These are phyloP conservation scores for Tricholoma furcatifolium DNA, from an alignment of 768 basidiomycete genomes.

Conservation along the genomic window DNA sequence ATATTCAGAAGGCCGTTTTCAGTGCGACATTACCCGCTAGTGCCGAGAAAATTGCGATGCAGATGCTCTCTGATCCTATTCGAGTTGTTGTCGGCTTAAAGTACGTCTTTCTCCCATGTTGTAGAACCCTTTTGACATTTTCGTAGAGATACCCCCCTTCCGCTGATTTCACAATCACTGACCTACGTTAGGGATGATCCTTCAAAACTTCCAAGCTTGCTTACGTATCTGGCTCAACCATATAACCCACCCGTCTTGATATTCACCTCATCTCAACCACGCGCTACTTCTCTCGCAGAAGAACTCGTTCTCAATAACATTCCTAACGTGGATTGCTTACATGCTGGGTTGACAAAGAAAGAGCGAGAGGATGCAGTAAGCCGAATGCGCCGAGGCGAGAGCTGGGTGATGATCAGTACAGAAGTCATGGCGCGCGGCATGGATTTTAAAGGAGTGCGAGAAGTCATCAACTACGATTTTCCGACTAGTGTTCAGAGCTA, in stretches of 20 bases:
- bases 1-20: conserved; percentile 85
- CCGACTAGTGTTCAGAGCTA: conserved; percentile 95
- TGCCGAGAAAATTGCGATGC: conserved; percentile 84
- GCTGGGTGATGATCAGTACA: conserved; percentile 95
- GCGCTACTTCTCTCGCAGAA: conserved; percentile 76
- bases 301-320: conserved; percentile 80
- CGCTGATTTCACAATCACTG: conserved; percentile 85
- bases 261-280: conserved; percentile 88
- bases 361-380: conserved; percentile 84
- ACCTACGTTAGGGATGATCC: conserved; percentile 91
- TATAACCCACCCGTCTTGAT: conserved; percentile 91
- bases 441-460: conserved; percentile 93
- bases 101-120: conserved; percentile 43
- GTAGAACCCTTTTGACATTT: conserved; percentile 1
- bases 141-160: conserved; percentile 86
- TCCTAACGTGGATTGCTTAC: conserved; percentile 82
- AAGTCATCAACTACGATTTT: conserved; percentile 97
- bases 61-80: conserved; percentile 81
- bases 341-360: conserved; percentile 85
- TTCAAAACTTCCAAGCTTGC: conserved; percentile 90
- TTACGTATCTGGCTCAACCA: conserved; percentile 74
- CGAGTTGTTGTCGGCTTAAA: conserved; percentile 96
- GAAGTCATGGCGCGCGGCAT: conserved; percentile 98
- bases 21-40: conserved; percentile 92
- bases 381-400: conserved; percentile 84